phyloP scores from a whole-genome alignment of 2,329 filamentous ascomycete genomes.

The Colletotrichum sidae region DNA sequence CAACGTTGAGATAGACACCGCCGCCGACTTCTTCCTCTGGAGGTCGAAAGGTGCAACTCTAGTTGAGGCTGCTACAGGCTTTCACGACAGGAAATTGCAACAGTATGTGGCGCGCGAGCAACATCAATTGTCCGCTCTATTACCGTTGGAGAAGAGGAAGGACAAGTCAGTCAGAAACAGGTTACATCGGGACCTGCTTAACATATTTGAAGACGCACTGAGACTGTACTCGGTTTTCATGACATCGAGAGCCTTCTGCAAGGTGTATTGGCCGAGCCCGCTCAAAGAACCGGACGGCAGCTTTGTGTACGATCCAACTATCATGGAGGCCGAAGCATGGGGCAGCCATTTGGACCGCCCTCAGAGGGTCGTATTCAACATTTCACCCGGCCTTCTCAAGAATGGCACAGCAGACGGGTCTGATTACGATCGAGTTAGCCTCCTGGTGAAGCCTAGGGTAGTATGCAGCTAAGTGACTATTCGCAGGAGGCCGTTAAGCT shows the following conservation, averaged over 20 bases:
- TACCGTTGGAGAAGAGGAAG: background rate
- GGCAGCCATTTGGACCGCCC: background rate
- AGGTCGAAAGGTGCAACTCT: too few species aligned
- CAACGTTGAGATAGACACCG: too few species aligned
- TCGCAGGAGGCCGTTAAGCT: too few species aligned
- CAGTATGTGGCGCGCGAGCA: too few species aligned
- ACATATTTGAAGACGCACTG: background rate
- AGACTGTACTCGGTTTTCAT: background rate
- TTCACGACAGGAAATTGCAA: background rate
- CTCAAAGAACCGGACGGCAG: background rate
- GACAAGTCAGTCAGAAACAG: fast-evolving
- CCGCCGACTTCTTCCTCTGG: too few species aligned
- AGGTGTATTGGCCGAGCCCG: background rate
- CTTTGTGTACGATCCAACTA: background rate
- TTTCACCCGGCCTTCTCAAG: constrained; percentile 19
- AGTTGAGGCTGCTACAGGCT: too few species aligned
- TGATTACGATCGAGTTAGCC: constrained; percentile 12
- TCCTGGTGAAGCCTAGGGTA: constrained; percentile 19
- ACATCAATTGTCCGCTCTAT: background rate
- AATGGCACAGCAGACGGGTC: constrained; percentile 32
- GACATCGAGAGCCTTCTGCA: constrained; percentile 4
- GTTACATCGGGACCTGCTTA: background rate
- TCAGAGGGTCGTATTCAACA: background rate
- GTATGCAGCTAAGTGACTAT: background rate
- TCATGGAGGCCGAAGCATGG: background rate